Evolutionary conservation across 2,329 filamentous ascomycete species (phyloP).

Genomic region (Stachybotrys chlorohalonatus): DNA sequence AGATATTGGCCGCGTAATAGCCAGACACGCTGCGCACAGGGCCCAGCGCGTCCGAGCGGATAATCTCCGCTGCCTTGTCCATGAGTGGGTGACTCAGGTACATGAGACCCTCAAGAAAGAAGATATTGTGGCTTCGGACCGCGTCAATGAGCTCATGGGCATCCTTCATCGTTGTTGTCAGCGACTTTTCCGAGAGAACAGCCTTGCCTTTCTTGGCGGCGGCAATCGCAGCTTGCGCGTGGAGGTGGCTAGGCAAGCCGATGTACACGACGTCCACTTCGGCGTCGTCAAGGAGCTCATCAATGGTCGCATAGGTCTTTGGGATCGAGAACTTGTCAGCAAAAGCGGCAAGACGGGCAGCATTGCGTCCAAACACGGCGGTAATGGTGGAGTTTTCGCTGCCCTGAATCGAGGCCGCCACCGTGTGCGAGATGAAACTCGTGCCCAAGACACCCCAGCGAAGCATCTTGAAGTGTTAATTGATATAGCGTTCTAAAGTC

Average conservation of each 20-base stretch:
- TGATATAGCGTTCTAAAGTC: too few relatives aligned
- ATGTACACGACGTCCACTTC: conserved; percentile 16
- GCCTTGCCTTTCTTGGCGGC: conserved; percentile 13
- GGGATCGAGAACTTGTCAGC: conserved; percentile 13
- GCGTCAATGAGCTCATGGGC: conserved; percentile 12
- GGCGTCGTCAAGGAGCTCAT: conserved; percentile 11
- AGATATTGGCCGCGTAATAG: conserved; percentile 17
- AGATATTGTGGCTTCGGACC: conserved; percentile 10
- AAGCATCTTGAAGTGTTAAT: conserved; percentile 1
- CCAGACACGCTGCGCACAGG: conserved; percentile 11
- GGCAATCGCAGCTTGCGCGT: conserved; percentile 13
- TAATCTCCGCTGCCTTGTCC: conserved; percentile 11
- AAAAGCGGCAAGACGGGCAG: conserved; percentile 12
- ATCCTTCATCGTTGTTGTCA: conserved; percentile 16
- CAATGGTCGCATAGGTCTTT: conserved; percentile 9
- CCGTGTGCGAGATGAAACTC: conserved; percentile 18
- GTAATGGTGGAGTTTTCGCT: conserved; percentile 11
- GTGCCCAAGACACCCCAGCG: conserved; percentile 18
- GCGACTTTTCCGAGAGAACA: conserved; percentile 16
- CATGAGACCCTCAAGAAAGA: conserved; percentile 18
- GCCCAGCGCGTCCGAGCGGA: conserved; percentile 11
- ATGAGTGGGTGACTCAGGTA: conserved; percentile 16
- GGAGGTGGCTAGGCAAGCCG: conserved; percentile 16
- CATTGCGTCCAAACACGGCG: conserved; percentile 16
- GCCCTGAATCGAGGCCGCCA: conserved; percentile 11